Conservation (phyloP, 176 grass and related monocot species). For the Secale cereale region DNA sequence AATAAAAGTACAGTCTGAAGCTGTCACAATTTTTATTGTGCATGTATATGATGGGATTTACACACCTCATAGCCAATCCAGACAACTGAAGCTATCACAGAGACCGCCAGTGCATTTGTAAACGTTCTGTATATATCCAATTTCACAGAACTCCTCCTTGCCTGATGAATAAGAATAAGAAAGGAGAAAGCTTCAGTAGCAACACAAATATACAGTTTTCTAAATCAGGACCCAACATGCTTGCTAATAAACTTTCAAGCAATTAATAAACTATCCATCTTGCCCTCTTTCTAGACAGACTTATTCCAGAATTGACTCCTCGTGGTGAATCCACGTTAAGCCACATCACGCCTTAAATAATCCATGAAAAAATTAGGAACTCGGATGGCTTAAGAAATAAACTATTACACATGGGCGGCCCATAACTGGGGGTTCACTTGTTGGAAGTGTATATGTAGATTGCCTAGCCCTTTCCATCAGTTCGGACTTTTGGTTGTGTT, state of each 20-base stretch:
- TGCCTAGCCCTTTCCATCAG: too few species aligned
- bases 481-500: too few species aligned
- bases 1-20: background rate
- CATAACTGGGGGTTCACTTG: background rate
- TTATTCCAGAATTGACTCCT: background rate
- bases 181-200: constrained; percentile 15
- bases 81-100: constrained; percentile 89
- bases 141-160: constrained; percentile 88
- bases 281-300: background rate
- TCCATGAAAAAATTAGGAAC: background rate
- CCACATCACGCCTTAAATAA: too few species aligned
- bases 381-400: background rate
- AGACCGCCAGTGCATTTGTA: constrained; percentile 81
- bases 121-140: constrained; percentile 97
- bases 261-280: background rate
- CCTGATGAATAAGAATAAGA: constrained; percentile 48
- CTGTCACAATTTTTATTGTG: background rate
- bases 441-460: too few species aligned
- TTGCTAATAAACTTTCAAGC: constrained; percentile 17
- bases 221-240: constrained; percentile 1
- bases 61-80: constrained; percentile 99
- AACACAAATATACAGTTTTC: constrained; percentile 6
- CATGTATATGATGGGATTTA: background rate
- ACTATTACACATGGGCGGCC: background rate
- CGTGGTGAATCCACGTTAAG: background rate